Evolutionary conservation across 2,329 filamentous ascomycete genomes (phyloP), one percentile per base, ranked within the genome.

Genomic region (Trematosphaeria pertusa): DNA sequence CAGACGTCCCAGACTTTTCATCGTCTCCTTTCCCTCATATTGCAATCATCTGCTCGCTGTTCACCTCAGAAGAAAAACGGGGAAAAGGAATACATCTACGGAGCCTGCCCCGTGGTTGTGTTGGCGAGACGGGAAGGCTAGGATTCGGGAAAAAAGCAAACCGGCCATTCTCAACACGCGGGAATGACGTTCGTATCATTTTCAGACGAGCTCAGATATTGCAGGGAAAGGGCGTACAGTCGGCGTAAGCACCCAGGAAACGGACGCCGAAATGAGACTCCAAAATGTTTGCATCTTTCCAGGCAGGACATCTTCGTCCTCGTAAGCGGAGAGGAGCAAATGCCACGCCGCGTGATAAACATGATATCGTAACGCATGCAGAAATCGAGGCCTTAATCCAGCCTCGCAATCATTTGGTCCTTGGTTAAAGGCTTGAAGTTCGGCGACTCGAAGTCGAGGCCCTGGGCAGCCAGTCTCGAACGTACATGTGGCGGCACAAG

Each of bases 391-490:
- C 39, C 51, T 76, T 78, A 99, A 78, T 99, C 94, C 75, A 99
- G 81, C 75, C 92, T 91, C 49, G 94, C 94, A 79, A 96, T 90
- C 94, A 99, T 97, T 73, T 97, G 91, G 67, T 94, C 88, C 80
- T 91, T 96, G 67, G 88, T 80, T 78, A 99, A 81, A 35, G 93
- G 93, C 63, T 86, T 91, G 75, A 99, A 89, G 73, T 92, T 92
- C 9, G 72, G 69, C 42, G 73, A 73, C 75, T 97, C 91, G 67
- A 97, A 91, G 72, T 97, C 92, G 60, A 99, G 83, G 43, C 90
- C 92, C 65, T 86, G 86, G 37, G 87, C 81, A 53, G 84, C 84
- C 50, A 99, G 81, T 49, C 85, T 80, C 17, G 89, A 78, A 65
- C 87, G 87, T 64, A 91, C 85, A 73, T 97, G 92, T 54, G 83